Evolutionary conservation across 208 protist species (phyloP).

Genomic region (Acanthamoeba divionensis): DNA sequence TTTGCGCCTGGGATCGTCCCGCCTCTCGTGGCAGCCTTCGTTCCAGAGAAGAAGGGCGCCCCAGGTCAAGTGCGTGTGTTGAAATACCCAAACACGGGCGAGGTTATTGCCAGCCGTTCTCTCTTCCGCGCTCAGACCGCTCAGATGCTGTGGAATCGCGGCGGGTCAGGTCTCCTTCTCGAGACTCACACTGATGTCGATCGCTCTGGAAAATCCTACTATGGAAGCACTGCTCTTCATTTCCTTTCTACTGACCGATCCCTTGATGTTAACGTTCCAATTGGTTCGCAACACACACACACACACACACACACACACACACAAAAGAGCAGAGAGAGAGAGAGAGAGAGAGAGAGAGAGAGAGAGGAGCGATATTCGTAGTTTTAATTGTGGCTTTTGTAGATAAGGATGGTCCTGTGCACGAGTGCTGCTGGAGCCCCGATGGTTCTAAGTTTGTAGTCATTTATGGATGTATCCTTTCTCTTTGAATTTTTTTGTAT

Average conservation of each 20-base stretch:
- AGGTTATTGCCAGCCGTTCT: conserved; percentile 8
- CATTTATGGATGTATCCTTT: conserved; percentile 55
- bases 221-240: conserved; percentile 65
- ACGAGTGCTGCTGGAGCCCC: conserved; percentile 64
- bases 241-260: conserved; percentile 37
- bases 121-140: conserved; percentile 38
- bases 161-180: conserved; percentile 43
- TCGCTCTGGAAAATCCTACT: conserved; percentile 68
- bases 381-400: background rate
- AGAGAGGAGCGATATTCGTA: background rate
- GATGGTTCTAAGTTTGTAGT: conserved; percentile 57
- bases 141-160: conserved; percentile 58
- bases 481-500: background rate
- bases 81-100: conserved; percentile 48
- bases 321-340: background rate
- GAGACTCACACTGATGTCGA: conserved; percentile 59
- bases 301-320: background rate
- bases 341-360: background rate
- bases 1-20: conserved; percentile 54
- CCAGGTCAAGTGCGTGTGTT: conserved; percentile 53
- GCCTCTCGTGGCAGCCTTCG: conserved; percentile 58
- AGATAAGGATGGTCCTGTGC: conserved; percentile 64
- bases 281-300: background rate
- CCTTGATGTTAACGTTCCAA: background rate
- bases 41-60: conserved; percentile 50